Base-by-base conservation (phyloP, 495 filamentous ascomycete genomes). In the Schizothecium vesticola region DNA sequence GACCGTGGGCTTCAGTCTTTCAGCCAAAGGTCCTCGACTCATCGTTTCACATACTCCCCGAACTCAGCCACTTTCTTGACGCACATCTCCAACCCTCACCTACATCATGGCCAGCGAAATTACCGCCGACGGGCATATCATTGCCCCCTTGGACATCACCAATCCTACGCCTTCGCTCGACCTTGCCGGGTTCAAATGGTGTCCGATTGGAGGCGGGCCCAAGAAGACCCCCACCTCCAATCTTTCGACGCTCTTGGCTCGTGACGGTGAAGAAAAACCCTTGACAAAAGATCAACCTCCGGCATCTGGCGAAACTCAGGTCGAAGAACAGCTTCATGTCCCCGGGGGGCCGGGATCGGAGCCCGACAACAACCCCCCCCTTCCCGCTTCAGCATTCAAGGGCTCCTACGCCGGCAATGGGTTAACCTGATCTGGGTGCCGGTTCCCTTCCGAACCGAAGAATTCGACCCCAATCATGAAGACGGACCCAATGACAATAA, bases 21-120 rank as follows among this genome's bases (percentile, higher is more conserved):
- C n/a, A n/a, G n/a, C n/a, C n/a, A n/a, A n/a, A n/a, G n/a, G n/a
- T n/a, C n/a, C n/a, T n/a, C n/a, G n/a, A n/a, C n/a, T n/a, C n/a
- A n/a, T n/a, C n/a, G n/a, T n/a, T n/a, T n/a, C n/a, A n/a, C n/a
- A n/a, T n/a, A n/a, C n/a, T n/a, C n/a, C n/a, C n/a, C n/a, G n/a
- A n/a, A n/a, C n/a, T n/a, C n/a, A n/a, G n/a, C n/a, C n/a, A n/a
- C n/a, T n/a, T n/a, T n/a, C n/a, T n/a, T n/a, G n/a, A n/a, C n/a
- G n/a, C n/a, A 60, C 58, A 28, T 25, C 58, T 12, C 58, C 25
- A 60, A 2, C 58, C 25, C 11, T 3, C 61, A 63, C n/a, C n/a
- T 31, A 60, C 63, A 64, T 26, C 62, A 65, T 65, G 63, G 51
- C 63, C 43, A 65, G 51, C 23, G 63, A 65, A 56, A 65, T 65